A percentile compares a stretch with the other conserved stretches of the same genome.
These are phyloP conservation scores for Exophiala sp. DNA, from an alignment of 2,329 filamentous ascomycete species.

Conservation along the genomic window DNA sequence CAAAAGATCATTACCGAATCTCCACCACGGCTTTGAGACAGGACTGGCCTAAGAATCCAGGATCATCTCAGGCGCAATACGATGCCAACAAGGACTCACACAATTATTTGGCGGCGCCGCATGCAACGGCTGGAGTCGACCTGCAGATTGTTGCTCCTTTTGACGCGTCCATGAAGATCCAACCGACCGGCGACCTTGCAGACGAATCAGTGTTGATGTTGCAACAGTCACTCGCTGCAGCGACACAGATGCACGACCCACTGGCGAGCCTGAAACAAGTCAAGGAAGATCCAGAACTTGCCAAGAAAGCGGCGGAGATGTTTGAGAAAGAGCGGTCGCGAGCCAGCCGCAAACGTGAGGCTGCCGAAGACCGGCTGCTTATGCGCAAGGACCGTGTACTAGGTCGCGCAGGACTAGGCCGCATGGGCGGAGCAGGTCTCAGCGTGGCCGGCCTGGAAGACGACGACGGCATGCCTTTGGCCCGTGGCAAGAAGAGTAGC, in stretches of 20 bases:
- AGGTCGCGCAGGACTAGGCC: slow-evolving; percentile 45
- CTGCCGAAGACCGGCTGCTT: slow-evolving; percentile 50
- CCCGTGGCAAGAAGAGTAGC: slow-evolving; percentile 32
- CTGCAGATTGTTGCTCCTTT: slow-evolving; percentile 59
- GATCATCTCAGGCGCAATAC: slow-evolving; percentile 36
- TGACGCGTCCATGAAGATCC: slow-evolving; percentile 54
- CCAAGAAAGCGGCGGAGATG: slow-evolving; percentile 53
- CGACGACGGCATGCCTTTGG: slow-evolving; percentile 45
- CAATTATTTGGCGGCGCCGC: slow-evolving; percentile 57
- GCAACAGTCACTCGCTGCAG: slow-evolving; percentile 55
- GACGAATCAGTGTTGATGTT: slow-evolving; percentile 57
- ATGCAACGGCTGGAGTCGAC: slow-evolving; percentile 50
- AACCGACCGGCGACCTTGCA: slow-evolving; percentile 50
- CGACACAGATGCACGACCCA: slow-evolving; percentile 49
- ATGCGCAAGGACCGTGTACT: slow-evolving; percentile 44
- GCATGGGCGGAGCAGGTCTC: slow-evolving; percentile 46
- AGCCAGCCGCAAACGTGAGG: slow-evolving; percentile 49
- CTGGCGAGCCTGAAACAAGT: slow-evolving; percentile 33
- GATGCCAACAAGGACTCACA: slow-evolving; percentile 54
- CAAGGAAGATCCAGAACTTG: slow-evolving; percentile 58
- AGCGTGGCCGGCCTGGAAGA: slow-evolving; percentile 55
- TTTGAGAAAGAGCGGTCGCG: slow-evolving; percentile 54
- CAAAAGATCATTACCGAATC: slow-evolving; percentile 56
- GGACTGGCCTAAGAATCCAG: slow-evolving; percentile 42
- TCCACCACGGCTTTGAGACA: slow-evolving; percentile 48